A percentile compares a stretch with the other conserved stretches of the same genome.
These are phyloP conservation scores for Claviceps purpurea DNA, from an alignment of 2,329 filamentous ascomycete species.

Conservation along the genomic window DNA sequence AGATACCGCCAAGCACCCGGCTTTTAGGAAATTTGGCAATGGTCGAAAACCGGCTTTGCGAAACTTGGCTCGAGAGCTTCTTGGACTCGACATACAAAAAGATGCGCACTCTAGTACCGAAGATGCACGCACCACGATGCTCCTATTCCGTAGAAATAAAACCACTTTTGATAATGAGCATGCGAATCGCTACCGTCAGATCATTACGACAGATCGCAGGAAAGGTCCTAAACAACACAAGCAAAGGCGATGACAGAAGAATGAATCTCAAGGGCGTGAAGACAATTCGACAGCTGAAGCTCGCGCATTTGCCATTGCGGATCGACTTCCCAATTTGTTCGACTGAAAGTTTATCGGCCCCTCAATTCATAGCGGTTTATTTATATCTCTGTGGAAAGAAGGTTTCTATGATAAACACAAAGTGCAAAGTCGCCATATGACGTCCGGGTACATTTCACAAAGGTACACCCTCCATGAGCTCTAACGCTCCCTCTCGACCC, in stretches of 20 bases:
- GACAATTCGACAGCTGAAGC: neutral
- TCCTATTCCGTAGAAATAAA: conserved; percentile 75
- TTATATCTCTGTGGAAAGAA: neutral
- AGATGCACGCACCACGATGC: conserved; percentile 84
- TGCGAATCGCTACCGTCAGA: conserved; percentile 45
- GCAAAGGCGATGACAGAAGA: neutral
- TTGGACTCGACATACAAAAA: conserved; percentile 49
- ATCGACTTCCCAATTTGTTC: neutral
- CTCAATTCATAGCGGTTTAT: neutral
- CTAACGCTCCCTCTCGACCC: conserved; percentile 47
- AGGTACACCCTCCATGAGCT: conserved; percentile 59
- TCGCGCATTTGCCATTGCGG: neutral
- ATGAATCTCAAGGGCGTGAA: neutral
- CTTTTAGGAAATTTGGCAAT: conserved; percentile 55
- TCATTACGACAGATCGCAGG: conserved; percentile 9
- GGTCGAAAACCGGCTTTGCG: conserved; percentile 58
- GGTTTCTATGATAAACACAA: neutral
- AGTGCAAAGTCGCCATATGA: neutral
- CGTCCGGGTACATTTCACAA: conserved; percentile 24
- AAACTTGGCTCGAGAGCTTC: conserved; percentile 40
- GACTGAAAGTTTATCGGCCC: neutral
- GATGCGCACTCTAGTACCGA: conserved; percentile 54
- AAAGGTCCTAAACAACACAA: conserved; percentile 24
- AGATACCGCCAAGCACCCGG: conserved; percentile 68
- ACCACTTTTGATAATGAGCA: conserved; percentile 73